Percentiles rank a stretch among this genome's conserved stretches.
Evolutionary conservation across 2,329 filamentous ascomycete species (phyloP).

Genomic region (Emericellopsis atlantica): DNA sequence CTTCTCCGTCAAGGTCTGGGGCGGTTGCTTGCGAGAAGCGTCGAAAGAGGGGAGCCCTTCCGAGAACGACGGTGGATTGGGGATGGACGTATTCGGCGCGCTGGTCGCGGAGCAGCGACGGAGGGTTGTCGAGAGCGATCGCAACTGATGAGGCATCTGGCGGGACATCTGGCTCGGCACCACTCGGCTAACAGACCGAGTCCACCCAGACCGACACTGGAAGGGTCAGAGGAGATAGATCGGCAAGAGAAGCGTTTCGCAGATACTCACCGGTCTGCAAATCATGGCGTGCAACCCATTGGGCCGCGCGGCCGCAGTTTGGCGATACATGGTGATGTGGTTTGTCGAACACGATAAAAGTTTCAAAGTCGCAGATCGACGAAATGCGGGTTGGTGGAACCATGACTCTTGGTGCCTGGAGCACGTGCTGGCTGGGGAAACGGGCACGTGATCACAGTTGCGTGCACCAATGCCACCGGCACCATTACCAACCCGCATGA

Average conservation of each 20-base stretch:
- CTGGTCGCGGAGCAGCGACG: neutral
- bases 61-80: neutral
- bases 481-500: too few species aligned
- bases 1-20: slow-evolving; percentile 85
- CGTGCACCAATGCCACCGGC: neutral
- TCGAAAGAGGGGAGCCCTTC: neutral
- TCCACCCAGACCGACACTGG: neutral
- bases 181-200: neutral
- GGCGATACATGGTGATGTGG: neutral
- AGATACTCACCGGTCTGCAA: neutral
- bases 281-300: neutral
- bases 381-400: neutral
- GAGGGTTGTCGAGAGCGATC: neutral
- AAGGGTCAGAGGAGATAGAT: neutral
- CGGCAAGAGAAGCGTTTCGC: neutral
- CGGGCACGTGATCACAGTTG: neutral
- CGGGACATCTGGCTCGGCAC: neutral
- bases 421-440: neutral
- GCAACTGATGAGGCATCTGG: neutral
- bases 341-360: neutral
- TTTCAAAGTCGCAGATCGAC: neutral
- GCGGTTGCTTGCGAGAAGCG: neutral
- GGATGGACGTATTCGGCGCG: neutral
- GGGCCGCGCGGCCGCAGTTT: neutral
- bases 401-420: neutral